Base-by-base conservation (phyloP, 2,329 filamentous ascomycete species). In the Incumbomyces delicatus region DNA sequence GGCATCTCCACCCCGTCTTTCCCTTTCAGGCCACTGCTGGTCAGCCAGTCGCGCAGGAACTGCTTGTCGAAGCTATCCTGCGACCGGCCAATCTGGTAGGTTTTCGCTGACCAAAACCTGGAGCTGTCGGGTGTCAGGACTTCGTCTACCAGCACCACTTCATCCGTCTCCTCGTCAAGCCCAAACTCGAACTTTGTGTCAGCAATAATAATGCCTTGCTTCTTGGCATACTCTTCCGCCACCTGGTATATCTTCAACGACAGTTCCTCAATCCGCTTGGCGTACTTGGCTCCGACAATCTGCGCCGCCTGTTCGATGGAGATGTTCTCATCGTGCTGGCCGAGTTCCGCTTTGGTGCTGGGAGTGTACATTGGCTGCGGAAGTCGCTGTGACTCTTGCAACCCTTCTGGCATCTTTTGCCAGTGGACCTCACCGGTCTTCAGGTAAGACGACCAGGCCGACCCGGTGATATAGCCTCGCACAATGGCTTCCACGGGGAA, bases 21-120 rank as follows among this genome's bases (percentile, higher is more conserved):
- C 1, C 83, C 84, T 69, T 88, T 87, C 48, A 94, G 64, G 0
- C 84, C 85, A 48, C 83, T 72, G 40, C 63, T 67, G 2, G 80
- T 83, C 58, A 95, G 65, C 85, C 87, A 95, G 66, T 95, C 82
- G 31, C 89, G 73, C 55, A 95, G 64, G 59, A 76, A 82, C 68
- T 89, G 84, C 74, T 95, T 95, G 63, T 95, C 89, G 56, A 90
- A 92, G 66, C 85, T 92, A 46, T 83, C 76, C 70, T 94, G 87
- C 47, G 83, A 75, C 51, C 73, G 74, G 1, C 89, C 88, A 14
- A 85, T 66, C 61, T 80, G 75, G 61, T 90, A 94, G 38, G 73
- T 73, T 36, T 80, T 80, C 53, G 75, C 78, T 1, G 81, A 81
- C 89, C 90, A 96, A 74, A 95, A 95, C 13, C 89, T 78, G 42